Evolutionary conservation across 2,329 filamentous ascomycete genomes (phyloP), one percentile per base, ranked within the genome.

Genomic region (Fusarium mexicanum): DNA sequence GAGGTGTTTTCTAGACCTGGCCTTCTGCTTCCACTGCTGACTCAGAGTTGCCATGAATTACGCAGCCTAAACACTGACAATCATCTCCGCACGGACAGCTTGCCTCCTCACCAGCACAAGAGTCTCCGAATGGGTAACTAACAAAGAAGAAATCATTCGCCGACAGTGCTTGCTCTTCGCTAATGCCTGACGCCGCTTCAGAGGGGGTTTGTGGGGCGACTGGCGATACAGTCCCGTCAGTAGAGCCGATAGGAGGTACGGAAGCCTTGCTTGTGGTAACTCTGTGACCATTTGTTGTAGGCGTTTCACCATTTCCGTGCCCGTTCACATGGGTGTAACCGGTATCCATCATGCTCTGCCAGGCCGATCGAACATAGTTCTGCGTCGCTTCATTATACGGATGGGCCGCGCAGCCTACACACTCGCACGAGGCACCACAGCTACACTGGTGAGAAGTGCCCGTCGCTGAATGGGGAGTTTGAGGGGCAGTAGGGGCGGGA

Each of bases 351-450:
- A 85, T 85, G 60, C 76, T 82, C 53, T 82, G 81, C 80, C 82
- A 85, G 3, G 86, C 86, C 12, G 86, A 87, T 59, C 86, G 83
- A 7, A 91, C 84, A 66, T 86, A 86, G 57, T 84, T 85, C 69
- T 85, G 87, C 58, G 89, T 93, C 29, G 90, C 88, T 13, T 89
- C 85, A 74, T 93, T 93, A 77, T 91, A 92, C 18, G 91, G 90
- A 79, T 93, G 91, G 6, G 89, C 89, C 10, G 90, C 86, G 78
- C 92, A 94, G 17, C 91, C 91, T 41, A 93, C 84, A 77, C 92
- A 94, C 73, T 91, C 87, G 73, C 92, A 94, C 35, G 84, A 84
- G 61, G 91, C 88, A 26, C 92, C 92, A 77, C 92, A 94, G 54
- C 85, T 85, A 76, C 92, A 94, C 61, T 81, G 83, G 51, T 83